A percentile compares a stretch with the other conserved stretches of the same genome.
Conservation (phyloP, 352 stramenopile genomes). For the Globisporangium parvum region DNA sequence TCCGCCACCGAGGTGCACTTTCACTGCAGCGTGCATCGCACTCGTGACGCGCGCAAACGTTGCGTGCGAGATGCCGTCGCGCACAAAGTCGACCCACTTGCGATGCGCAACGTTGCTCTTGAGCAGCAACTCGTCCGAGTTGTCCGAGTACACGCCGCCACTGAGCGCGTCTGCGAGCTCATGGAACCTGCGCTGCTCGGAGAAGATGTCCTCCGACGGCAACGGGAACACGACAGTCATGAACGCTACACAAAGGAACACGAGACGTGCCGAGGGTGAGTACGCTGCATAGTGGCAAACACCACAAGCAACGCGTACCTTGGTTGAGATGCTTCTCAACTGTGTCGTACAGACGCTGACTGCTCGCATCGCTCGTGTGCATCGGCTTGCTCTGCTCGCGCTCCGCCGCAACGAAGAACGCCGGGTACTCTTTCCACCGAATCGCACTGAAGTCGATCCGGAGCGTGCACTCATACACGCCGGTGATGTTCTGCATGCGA, state of each 20-base stretch:
- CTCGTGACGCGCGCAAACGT: constrained; percentile 47
- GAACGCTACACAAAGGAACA: constrained; percentile 14
- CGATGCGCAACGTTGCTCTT: constrained; percentile 44
- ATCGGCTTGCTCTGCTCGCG: constrained; percentile 1
- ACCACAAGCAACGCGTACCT: neutral
- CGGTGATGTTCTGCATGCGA: constrained; percentile 34
- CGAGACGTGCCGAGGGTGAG: neutral
- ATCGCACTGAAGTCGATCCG: constrained; percentile 44
- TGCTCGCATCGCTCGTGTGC: constrained; percentile 5
- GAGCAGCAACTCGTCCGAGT: constrained; percentile 23
- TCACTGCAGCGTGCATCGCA: constrained; percentile 69
- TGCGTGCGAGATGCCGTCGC: constrained; percentile 42
- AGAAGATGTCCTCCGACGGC: constrained; percentile 80
- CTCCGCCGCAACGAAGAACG: constrained; percentile 14
- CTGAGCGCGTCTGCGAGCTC: constrained; percentile 67
- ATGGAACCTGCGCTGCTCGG: constrained; percentile 74
- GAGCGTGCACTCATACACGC: constrained; percentile 54
- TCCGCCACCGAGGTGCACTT: constrained; percentile 45
- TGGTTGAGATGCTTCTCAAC: constrained; percentile 5
- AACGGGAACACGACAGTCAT: constrained; percentile 75
- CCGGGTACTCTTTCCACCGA: constrained; percentile 36
- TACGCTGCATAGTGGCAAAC: neutral
- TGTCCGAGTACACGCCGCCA: constrained; percentile 43
- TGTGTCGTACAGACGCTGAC: neutral
- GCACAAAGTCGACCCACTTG: constrained; percentile 43